Base-by-base conservation (phyloP, 2,329 filamentous ascomycete genomes). In the Dactylellina haptotyla region DNA sequence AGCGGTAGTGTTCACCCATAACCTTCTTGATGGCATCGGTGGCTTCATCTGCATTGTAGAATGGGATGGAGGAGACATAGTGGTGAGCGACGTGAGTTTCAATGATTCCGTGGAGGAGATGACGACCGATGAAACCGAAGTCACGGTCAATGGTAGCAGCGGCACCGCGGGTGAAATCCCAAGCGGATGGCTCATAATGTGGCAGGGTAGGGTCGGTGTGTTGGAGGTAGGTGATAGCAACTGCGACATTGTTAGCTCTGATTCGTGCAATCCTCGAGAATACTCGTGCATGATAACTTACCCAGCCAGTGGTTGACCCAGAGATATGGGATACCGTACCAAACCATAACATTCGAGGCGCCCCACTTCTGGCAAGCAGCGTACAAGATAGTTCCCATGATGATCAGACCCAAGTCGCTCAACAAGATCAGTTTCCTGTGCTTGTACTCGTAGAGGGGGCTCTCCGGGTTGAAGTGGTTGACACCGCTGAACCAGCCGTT, bases 221-320 rank as follows among this genome's bases (percentile, higher is more conserved):
- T 84, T 98, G 94, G 75, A 98, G 88, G 87, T 89, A 98, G 78
- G 94, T 98, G 82, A 98, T 98, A 81, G 93, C 93, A 77, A 98
- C 93, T 73, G 18, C 1, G 50, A 48, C 16, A 26, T 10, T 20
- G 28, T 37, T 26, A 51, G 18, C 20, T 56, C 18, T 39, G 56
- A 51, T 46, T 26, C 30, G 16, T 39, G 34, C n/a, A 30, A 37
- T 28, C n/a, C 48, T 28, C 6, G 32, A 63, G 12, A 14, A 18
- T 50, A 14, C n/a, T n/a, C n/a, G n/a, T n/a, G 14, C 12, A 64
- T 34, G 58, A 67, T 63, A 57, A 86, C 91, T 86, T 88, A 95
- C 92, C 91, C 65, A 98, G 90, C 94, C 94, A 98, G 87, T 97
- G 93, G 87, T 98, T 96, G 65, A 97, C 93, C 94, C 94, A 97